Evolutionary conservation across 2,329 filamentous ascomycete species (phyloP).

Genomic region (Stagonosporopsis tanaceti): DNA sequence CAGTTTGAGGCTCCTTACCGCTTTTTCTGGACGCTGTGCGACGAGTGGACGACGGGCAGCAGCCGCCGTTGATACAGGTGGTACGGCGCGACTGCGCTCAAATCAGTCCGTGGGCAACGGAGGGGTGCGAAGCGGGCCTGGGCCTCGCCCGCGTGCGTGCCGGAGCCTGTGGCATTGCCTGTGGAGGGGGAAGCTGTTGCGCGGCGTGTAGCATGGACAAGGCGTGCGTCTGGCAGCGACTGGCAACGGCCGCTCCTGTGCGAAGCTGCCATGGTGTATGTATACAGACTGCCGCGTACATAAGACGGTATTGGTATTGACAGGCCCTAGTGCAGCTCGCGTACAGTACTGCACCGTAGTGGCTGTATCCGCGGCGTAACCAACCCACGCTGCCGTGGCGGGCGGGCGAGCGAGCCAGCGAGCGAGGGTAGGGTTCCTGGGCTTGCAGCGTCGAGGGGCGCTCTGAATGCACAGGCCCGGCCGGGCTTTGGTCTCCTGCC

Average conservation of each 20-base stretch:
- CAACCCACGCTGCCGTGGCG: slow-evolving; percentile 12
- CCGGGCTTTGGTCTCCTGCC: slow-evolving; percentile 3
- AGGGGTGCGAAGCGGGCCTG: slow-evolving; percentile 15
- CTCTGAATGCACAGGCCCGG: slow-evolving; percentile 5
- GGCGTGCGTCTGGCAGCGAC: too few species aligned
- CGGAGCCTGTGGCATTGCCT: slow-evolving; percentile 2
- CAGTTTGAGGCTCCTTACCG: slow-evolving; percentile 40
- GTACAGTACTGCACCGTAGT: neutral
- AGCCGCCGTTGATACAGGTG: slow-evolving; percentile 29
- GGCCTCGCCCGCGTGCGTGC: slow-evolving; percentile 6
- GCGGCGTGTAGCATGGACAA: neutral
- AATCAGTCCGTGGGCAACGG: slow-evolving; percentile 27
- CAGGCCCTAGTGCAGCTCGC: neutral
- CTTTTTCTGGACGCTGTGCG: slow-evolving; percentile 40
- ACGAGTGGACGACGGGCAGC: slow-evolving; percentile 24
- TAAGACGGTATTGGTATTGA: neutral
- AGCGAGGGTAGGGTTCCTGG: neutral
- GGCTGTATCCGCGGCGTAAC: slow-evolving; percentile 17
- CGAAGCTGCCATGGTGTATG: too few species aligned
- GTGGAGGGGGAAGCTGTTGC: neutral
- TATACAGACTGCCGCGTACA: too few species aligned
- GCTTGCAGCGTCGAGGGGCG: slow-evolving; percentile 7
- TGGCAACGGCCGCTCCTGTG: too few species aligned
- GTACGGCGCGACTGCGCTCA: slow-evolving; percentile 28
- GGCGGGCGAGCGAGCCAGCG: slow-evolving; percentile 7